These are phyloP conservation scores for Linum trigynum DNA, from an alignment of 345 rosid genomes.

Conservation along the genomic window DNA sequence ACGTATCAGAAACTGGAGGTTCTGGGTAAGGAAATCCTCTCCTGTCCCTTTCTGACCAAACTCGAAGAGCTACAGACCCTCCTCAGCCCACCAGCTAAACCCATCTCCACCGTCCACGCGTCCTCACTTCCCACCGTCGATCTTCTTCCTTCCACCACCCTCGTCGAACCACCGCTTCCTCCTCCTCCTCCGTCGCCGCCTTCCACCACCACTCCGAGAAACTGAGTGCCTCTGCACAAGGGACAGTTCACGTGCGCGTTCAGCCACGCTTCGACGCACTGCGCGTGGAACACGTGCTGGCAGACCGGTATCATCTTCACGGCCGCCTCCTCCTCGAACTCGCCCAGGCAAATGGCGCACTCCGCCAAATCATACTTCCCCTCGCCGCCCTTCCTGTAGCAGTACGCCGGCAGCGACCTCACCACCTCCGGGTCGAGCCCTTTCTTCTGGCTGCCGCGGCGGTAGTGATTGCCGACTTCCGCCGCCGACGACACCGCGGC, in stretches of 20 bases:
- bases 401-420: conserved; percentile 36
- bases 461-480: conserved; percentile 7
- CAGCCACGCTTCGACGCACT: conserved; percentile 53
- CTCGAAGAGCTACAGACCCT: conserved; percentile 18
- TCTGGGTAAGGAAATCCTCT: conserved; percentile 5
- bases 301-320: conserved; percentile 41
- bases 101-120: conserved; percentile 11
- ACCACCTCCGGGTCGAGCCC: conserved; percentile 34
- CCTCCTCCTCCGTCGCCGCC: neutral
- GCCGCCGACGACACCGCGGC: conserved; percentile 10
- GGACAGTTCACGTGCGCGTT: conserved; percentile 39
- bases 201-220: conserved; percentile 11
- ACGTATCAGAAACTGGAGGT: conserved; percentile 18
- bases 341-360: conserved; percentile 54
- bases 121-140: conserved; percentile 12
- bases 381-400: conserved; percentile 16
- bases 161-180: neutral
- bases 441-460: conserved; percentile 5
- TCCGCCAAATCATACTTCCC: conserved; percentile 32
- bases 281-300: conserved; percentile 45
- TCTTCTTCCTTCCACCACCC: conserved; percentile 7
- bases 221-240: conserved; percentile 43
- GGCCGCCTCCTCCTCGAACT: conserved; percentile 37
- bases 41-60: neutral
- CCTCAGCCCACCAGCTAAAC: conserved; percentile 7